Conservation (phyloP, 2,329 filamentous ascomycete genomes). For the Sporothrix protearum region DNA sequence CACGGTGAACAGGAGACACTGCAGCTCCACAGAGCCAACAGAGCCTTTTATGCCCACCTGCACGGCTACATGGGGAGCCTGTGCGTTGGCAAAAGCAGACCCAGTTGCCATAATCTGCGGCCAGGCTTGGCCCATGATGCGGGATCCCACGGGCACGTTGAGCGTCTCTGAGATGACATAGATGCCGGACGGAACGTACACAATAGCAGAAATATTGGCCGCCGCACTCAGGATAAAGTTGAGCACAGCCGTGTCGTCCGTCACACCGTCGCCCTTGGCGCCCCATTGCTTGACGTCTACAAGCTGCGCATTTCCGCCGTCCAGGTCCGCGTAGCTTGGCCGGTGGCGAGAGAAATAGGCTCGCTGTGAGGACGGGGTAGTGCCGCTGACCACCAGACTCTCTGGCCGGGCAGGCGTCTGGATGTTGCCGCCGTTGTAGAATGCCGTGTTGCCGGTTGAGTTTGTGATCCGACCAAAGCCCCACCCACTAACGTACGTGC, state of each 20-base stretch:
- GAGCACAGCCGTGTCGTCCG: constrained; percentile 58
- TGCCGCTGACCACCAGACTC: too few species aligned
- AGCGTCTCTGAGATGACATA: constrained; percentile 51
- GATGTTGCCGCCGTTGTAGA: constrained; percentile 31
- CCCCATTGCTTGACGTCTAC: constrained; percentile 15
- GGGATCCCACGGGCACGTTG: constrained; percentile 42
- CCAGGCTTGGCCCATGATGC: constrained; percentile 58
- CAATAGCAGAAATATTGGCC: constrained; percentile 44
- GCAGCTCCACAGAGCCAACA: constrained; percentile 62
- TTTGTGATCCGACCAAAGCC: constrained; percentile 50
- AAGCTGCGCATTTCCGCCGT: too few species aligned
- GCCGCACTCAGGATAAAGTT: constrained; percentile 54
- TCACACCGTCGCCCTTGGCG: constrained; percentile 49
- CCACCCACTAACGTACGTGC: constrained; percentile 57
- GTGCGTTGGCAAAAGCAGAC: constrained; percentile 53
- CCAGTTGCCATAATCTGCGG: constrained; percentile 39
- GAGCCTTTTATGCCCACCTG: constrained; percentile 59
- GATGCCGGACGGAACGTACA: constrained; percentile 55
- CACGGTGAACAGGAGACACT: constrained; percentile 68
- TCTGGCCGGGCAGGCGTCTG: too few species aligned
- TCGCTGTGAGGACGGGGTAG: too few species aligned
- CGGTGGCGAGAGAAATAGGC: too few species aligned
- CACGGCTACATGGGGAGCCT: constrained; percentile 60
- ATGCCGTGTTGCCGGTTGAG: constrained; percentile 51
- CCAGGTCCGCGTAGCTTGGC: too few species aligned